A percentile compares a stretch with the other conserved stretches of the same genome.
Evolutionary conservation across 2,329 filamentous ascomycete species (phyloP).

Genomic region (Penicillium sclerotigenum): DNA sequence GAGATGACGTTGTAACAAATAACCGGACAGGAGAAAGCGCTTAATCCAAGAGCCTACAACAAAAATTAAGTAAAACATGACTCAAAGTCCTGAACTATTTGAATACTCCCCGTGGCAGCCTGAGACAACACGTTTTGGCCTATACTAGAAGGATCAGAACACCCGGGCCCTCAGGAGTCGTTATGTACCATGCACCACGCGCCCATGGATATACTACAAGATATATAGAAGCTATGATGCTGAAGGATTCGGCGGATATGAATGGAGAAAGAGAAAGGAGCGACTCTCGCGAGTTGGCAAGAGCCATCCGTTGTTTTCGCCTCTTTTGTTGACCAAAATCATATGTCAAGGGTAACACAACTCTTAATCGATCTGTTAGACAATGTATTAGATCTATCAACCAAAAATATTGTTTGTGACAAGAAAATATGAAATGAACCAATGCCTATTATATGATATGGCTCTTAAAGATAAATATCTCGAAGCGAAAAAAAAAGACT

Average conservation of each 20-base stretch:
- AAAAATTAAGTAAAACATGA: neutral
- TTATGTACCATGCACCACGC: neutral
- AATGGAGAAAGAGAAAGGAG: neutral
- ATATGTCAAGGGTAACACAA: neutral
- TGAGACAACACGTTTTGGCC: neutral
- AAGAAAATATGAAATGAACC: neutral
- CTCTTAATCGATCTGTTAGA: neutral
- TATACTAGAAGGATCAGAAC: neutral
- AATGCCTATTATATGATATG: conserved; percentile 4
- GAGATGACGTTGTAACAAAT: neutral
- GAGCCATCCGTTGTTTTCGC: neutral
- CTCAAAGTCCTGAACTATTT: neutral
- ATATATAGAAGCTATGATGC: neutral
- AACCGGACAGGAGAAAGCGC: neutral
- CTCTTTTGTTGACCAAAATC: neutral
- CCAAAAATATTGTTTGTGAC: neutral
- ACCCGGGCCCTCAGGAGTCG: neutral
- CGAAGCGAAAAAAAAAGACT: neutral
- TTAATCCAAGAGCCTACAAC: neutral
- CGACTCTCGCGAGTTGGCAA: neutral
- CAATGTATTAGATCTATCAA: too few species aligned
- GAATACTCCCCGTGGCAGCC: neutral
- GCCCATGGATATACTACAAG: neutral
- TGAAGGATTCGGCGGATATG: neutral
- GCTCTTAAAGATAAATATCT: neutral